phyloP scores from a whole-genome alignment of 345 rosid species.

The Camelina hispida region DNA sequence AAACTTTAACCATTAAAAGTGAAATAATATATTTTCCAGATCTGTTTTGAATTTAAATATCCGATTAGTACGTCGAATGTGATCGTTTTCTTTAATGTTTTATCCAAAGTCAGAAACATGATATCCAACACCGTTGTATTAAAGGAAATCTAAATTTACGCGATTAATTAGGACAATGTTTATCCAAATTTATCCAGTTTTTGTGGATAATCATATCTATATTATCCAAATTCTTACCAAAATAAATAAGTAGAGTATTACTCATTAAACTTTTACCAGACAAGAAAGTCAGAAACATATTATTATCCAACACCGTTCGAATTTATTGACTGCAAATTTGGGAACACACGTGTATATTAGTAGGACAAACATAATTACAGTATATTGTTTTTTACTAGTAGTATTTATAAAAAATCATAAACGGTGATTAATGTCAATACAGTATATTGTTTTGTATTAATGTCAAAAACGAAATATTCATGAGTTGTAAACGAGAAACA shows the following conservation, averaged over 20 bases:
- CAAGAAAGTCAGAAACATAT: constrained; percentile 1
- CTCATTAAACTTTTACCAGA: not conserved
- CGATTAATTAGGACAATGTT: not conserved
- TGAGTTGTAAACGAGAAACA: not conserved
- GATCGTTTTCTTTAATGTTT: not conserved
- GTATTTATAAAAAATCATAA: not conserved
- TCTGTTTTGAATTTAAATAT: constrained; percentile 16
- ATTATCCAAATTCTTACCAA: not conserved
- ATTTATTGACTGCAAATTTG: not conserved
- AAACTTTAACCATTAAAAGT: constrained; percentile 8
- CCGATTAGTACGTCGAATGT: constrained; percentile 1
- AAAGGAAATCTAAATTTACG: not conserved
- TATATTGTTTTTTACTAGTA: too few species aligned
- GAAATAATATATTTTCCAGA: constrained; percentile 5
- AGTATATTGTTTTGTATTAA: too few species aligned
- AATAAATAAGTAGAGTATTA: not conserved
- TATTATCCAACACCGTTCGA: not conserved
- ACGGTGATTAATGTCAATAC: too few species aligned
- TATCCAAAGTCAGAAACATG: not conserved
- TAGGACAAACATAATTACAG: not conserved
- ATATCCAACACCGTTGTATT: not conserved
- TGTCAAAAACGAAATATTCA: not conserved
- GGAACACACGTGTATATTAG: constrained; percentile 22
- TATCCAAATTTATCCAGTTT: not conserved
- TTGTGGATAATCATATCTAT: not conserved